These are phyloP conservation scores for Cordyceps farinosa DNA, from an alignment of 2,329 filamentous ascomycete species.

Conservation along the genomic window DNA sequence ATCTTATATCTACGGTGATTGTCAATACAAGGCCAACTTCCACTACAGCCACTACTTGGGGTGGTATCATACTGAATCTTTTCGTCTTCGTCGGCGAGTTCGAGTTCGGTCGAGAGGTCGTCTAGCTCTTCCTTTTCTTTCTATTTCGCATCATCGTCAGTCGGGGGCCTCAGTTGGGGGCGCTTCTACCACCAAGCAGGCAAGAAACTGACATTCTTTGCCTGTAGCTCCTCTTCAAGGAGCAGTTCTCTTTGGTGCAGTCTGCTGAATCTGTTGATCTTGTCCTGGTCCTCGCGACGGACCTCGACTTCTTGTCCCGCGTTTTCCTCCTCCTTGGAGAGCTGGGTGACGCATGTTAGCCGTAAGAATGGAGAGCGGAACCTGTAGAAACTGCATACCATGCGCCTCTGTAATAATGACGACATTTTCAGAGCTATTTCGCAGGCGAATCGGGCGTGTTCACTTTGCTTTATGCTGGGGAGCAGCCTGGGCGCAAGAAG, in stretches of 20 bases:
- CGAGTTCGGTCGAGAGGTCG: constrained; percentile 84
- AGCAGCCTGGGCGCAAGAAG: background rate
- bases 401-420: constrained; percentile 55
- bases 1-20: constrained; percentile 76
- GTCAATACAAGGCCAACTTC: background rate
- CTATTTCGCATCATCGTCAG: constrained; percentile 43
- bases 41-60: background rate
- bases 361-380: background rate
- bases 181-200: background rate
- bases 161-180: constrained; percentile 18
- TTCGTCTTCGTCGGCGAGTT: constrained; percentile 93
- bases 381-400: constrained; percentile 42
- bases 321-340: constrained; percentile 90
- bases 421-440: constrained; percentile 29
- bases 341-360: constrained; percentile 48
- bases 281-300: constrained; percentile 94
- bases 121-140: constrained; percentile 99
- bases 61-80: constrained; percentile 69
- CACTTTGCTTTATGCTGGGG: background rate
- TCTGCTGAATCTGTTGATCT: constrained; percentile 96
- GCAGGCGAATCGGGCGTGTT: background rate
- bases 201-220: constrained; percentile 59
- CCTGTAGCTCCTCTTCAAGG: constrained; percentile 75
- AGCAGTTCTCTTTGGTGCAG: constrained; percentile 81
- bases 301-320: constrained; percentile 85